phyloP scores from a whole-genome alignment of 768 basidiomycete genomes.

The Rubroboletus pulcherrimus region DNA sequence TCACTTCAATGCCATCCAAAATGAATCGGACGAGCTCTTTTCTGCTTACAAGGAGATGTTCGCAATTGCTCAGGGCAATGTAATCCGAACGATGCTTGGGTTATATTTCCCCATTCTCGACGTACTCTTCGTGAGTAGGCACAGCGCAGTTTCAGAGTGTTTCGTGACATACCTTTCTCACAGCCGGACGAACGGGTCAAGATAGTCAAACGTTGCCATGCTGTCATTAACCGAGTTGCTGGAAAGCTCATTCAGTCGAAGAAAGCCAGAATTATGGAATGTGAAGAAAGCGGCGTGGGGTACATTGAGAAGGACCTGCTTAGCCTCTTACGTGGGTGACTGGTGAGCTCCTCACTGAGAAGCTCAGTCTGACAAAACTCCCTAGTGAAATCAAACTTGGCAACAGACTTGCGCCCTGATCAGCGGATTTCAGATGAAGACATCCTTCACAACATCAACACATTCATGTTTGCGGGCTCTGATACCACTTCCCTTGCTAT shows the following conservation, averaged over 20 bases:
- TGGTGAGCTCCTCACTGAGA: not conserved
- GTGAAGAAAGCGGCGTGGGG: constrained; percentile 45
- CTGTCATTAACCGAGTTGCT: constrained; percentile 66
- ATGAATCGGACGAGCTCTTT: constrained; percentile 76
- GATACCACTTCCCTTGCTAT: constrained; percentile 81
- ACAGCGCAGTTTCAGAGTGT: not conserved
- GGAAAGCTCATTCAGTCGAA: constrained; percentile 75
- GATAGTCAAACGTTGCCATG: constrained; percentile 53
- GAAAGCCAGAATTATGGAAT: constrained; percentile 66
- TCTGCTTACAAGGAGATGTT: constrained; percentile 85
- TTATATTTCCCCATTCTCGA: constrained; percentile 59
- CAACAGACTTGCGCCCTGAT: constrained; percentile 62
- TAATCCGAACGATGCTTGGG: constrained; percentile 43
- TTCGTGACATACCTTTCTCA: not conserved
- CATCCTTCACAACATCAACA: constrained; percentile 80
- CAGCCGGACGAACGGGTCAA: constrained; percentile 54
- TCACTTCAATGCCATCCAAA: constrained; percentile 76
- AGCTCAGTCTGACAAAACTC: constrained; percentile 5
- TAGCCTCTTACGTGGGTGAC: constrained; percentile 63
- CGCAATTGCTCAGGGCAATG: constrained; percentile 52
- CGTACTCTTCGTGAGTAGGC: constrained; percentile 50
- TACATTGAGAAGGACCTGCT: constrained; percentile 73
- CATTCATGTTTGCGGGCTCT: constrained; percentile 88
- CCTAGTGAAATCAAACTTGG: constrained; percentile 79
- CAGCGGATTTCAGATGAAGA: constrained; percentile 85